Evolutionary conservation across 2,329 filamentous ascomycete species (phyloP).

Genomic region (Cercospora zeina): DNA sequence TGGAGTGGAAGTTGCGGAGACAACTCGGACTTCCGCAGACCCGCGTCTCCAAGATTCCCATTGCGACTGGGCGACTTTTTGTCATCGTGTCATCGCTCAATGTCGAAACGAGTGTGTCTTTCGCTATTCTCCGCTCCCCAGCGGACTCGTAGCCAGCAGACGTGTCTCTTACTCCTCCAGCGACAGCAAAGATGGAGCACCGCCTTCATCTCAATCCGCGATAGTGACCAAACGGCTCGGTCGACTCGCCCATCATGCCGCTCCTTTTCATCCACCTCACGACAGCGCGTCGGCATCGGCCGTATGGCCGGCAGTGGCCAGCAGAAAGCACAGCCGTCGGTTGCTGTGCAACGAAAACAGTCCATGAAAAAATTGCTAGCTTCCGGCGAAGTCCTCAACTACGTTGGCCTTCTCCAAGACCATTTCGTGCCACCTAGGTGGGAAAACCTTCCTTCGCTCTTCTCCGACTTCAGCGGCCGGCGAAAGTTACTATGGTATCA

Average conservation of each 20-base stretch:
- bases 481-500: constrained; percentile 16
- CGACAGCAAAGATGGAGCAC: constrained; percentile 18
- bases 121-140: constrained; percentile 25
- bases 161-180: constrained; percentile 7
- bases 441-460: constrained; percentile 30
- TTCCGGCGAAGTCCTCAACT: constrained; percentile 39
- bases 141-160: constrained; percentile 16
- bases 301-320: constrained; percentile 15
- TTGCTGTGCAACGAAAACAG: constrained; percentile 40
- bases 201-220: constrained; percentile 17
- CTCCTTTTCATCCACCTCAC: constrained; percentile 27
- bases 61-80: background rate
- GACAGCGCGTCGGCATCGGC: constrained; percentile 13
- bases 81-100: constrained; percentile 15
- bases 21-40: constrained; percentile 9
- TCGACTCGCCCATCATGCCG: constrained; percentile 19
- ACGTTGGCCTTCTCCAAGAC: constrained; percentile 49
- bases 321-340: constrained; percentile 43
- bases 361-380: constrained; percentile 37
- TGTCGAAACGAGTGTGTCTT: constrained; percentile 31
- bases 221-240: constrained; percentile 9
- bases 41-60: background rate
- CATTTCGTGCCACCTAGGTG: constrained; percentile 39
- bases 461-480: constrained; percentile 16
- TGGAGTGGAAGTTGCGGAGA: constrained; percentile 3